Conservation (phyloP, 306 rosid genomes). For the Trifolium repens region DNA sequence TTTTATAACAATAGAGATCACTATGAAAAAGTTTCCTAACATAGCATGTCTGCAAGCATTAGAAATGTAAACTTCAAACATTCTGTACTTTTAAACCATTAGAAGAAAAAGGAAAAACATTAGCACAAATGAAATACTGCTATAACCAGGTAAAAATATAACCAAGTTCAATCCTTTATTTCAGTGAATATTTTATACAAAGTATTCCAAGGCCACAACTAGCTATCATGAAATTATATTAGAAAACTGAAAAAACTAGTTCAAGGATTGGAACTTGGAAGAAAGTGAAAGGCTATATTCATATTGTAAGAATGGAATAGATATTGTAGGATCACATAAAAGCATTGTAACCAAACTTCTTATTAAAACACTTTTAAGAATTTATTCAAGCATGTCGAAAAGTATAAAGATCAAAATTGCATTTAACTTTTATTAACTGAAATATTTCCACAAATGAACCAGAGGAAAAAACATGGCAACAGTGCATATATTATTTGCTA, state of each 20-base stretch:
- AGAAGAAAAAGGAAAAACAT: background rate
- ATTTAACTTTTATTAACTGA: background rate
- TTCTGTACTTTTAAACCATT: background rate
- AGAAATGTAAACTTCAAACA: constrained; percentile 8
- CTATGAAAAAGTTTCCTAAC: background rate
- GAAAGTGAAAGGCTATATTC: background rate
- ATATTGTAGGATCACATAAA: constrained; percentile 1
- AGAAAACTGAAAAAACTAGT: background rate
- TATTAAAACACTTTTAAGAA: constrained; percentile 25
- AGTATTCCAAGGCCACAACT: background rate
- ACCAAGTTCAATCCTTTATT: constrained; percentile 5
- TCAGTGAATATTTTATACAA: background rate
- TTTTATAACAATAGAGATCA: background rate
- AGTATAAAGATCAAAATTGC: constrained; percentile 19
- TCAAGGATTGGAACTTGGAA: background rate
- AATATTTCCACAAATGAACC: background rate
- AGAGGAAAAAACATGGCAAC: background rate
- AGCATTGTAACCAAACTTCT: constrained; percentile 1
- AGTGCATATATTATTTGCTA: background rate
- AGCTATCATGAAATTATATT: constrained; percentile 1
- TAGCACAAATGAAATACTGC: background rate
- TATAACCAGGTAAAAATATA: background rate
- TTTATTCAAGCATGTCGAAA: constrained; percentile 10
- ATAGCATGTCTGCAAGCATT: constrained; percentile 4
- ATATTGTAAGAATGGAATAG: constrained; percentile 7